Base-by-base conservation (phyloP, 768 basidiomycete species). In the Tulasnella sp. region DNA sequence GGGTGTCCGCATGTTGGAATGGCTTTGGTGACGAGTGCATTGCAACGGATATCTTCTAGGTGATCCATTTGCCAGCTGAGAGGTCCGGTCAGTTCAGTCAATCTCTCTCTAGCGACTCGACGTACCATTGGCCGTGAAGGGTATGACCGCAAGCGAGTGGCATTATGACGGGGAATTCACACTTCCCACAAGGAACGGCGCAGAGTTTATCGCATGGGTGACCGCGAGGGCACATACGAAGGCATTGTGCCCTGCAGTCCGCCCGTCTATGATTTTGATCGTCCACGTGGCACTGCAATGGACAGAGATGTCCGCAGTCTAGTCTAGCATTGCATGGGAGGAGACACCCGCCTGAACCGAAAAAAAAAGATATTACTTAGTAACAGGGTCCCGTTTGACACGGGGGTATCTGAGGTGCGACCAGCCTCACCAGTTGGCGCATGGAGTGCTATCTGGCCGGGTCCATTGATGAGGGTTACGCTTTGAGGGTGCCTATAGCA, bases 341-440 rank as follows among this genome's bases (percentile, higher is more conserved):
- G 69, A 91, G 82, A 80, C 91, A 92, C 1, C 91, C 91, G 29
- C 91, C 91, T 88, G 40, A n/a, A 15, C 6, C 9, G 12, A 67
- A 71, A 8, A 34, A 78, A 88, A 19, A 92, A 83, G 40, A 73
- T 31, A 11, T 91, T 80, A 2, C 81, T 79, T 17, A 89, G 73
- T n/a, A 25, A 38, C 37, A n/a, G 73, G 68, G 73, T 25, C 22
- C 25, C 34, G 12, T 42, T 71, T 67, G 37, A 31, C 7, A 45
- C 74, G 38, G 34, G 58, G 1, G 31, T 67, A 58, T 12, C 14
- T 14, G 17, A 31, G 8, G 74, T 8, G 14, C 3, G 22, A 11
- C 6, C 22, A 49, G 31, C 79, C 83, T 12, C 78, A 88, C 90
- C 89, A 78, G 89, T 88, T 0, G 89, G 91, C 0, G 91, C 86